phyloP scores from a whole-genome alignment of 2,329 filamentous ascomycete genomes.

The Claviceps purpurea region DNA sequence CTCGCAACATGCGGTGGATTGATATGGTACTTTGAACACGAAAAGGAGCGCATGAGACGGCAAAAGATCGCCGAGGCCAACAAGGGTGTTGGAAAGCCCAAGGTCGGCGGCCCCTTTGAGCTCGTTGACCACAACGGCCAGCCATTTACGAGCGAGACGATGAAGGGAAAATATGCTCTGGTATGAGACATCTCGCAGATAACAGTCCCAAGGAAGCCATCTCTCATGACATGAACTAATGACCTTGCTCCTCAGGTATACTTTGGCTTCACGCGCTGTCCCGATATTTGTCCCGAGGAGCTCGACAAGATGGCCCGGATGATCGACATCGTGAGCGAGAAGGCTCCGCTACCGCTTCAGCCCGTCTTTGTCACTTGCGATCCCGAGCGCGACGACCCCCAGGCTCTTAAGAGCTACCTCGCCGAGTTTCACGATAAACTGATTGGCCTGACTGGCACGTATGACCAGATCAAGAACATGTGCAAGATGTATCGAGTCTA shows the following conservation, averaged over 20 bases:
- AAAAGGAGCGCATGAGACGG: constrained; percentile 83
- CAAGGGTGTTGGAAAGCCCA: constrained; percentile 84
- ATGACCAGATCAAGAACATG: constrained; percentile 83
- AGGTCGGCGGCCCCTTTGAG: constrained; percentile 80
- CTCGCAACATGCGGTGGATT: constrained; percentile 63
- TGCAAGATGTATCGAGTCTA: constrained; percentile 97
- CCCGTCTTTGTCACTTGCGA: constrained; percentile 95
- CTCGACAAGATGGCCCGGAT: constrained; percentile 98
- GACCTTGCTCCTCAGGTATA: constrained; percentile 51
- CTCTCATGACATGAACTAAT: background rate
- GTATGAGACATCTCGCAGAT: constrained; percentile 29
- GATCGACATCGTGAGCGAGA: constrained; percentile 57
- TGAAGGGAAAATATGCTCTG: constrained; percentile 77
- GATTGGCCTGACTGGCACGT: constrained; percentile 81
- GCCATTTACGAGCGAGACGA: constrained; percentile 61
- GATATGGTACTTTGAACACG: constrained; percentile 81
- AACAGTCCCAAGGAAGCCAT: background rate
- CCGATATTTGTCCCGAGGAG: constrained; percentile 97
- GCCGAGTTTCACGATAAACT: constrained; percentile 80
- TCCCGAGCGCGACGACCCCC: constrained; percentile 76
- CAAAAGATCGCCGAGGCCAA: constrained; percentile 80
- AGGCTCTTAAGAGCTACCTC: constrained; percentile 74
- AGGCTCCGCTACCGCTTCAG: constrained; percentile 40
- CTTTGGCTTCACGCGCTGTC: constrained; percentile 96
- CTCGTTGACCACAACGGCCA: constrained; percentile 72